A percentile compares a stretch with the other conserved stretches of the same genome.
Evolutionary conservation across 129 eudicot species (phyloP).

Genomic region (Rutidosis leptorrhynchoides): DNA sequence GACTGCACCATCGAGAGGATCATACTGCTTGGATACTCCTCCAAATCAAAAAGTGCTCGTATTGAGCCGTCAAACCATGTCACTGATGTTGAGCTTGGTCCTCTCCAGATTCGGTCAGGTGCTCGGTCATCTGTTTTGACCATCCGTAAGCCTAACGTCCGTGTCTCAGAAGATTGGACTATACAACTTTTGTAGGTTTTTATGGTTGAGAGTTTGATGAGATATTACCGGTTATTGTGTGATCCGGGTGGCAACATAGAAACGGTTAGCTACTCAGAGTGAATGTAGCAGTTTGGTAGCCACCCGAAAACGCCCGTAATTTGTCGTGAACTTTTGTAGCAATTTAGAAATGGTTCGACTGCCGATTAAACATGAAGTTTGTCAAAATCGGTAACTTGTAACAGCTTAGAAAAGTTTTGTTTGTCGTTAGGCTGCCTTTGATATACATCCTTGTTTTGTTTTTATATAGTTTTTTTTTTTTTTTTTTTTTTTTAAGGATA

Average conservation of each 20-base stretch:
- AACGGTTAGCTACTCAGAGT: background rate
- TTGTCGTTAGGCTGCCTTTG: slow-evolving; percentile 2
- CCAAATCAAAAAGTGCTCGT: slow-evolving; percentile 51
- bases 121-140: slow-evolving; percentile 47
- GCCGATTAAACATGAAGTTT: slow-evolving; percentile 9
- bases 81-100: slow-evolving; percentile 58
- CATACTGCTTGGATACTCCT: slow-evolving; percentile 60
- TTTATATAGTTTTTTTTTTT: too few relatives aligned
- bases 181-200: slow-evolving; percentile 50
- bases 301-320: slow-evolving; percentile 7
- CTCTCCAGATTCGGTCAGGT: slow-evolving; percentile 52
- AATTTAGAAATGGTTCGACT: slow-evolving; percentile 9
- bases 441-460: background rate
- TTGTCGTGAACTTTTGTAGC: slow-evolving; percentile 16
- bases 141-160: slow-evolving; percentile 84
- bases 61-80: slow-evolving; percentile 59
- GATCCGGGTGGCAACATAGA: slow-evolving; percentile 14
- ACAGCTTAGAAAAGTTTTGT: slow-evolving; percentile 7
- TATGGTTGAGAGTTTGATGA: background rate
- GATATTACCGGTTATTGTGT: background rate
- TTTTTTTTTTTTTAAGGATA: too few relatives aligned
- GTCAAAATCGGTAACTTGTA: slow-evolving; percentile 1
- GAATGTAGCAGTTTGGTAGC: slow-evolving; percentile 12
- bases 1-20: slow-evolving; percentile 81
- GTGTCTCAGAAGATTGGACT: slow-evolving; percentile 70